These are phyloP conservation scores for Fraxinus baroniana DNA, from an alignment of 305 asterid species.

Conservation along the genomic window DNA sequence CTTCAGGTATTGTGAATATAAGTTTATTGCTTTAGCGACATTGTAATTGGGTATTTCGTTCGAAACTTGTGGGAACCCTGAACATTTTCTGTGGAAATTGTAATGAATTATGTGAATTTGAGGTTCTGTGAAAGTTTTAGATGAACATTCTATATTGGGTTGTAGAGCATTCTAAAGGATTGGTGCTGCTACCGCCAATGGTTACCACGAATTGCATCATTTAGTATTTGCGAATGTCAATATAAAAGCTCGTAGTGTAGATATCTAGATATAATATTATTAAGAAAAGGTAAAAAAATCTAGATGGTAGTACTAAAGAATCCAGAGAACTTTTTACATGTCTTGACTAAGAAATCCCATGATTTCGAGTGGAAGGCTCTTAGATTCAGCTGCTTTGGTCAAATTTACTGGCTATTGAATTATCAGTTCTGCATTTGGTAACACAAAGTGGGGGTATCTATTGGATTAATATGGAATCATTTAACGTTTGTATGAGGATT, in stretches of 20 bases:
- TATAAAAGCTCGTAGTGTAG: too few species aligned
- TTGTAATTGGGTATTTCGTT: neutral
- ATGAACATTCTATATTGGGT: too few species aligned
- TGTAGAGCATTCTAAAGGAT: too few species aligned
- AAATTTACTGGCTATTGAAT: neutral
- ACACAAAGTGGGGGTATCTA: neutral
- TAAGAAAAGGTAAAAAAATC: too few species aligned
- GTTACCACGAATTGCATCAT: too few species aligned
- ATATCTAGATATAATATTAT: too few species aligned
- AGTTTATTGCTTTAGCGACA: neutral
- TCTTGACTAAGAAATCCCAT: neutral
- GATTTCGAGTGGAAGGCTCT: neutral
- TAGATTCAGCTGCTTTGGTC: neutral
- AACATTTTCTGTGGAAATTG: neutral
- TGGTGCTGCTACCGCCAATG: too few species aligned
- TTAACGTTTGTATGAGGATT: too few species aligned
- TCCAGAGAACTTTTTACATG: neutral
- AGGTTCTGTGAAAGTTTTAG: too few species aligned
- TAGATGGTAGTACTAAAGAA: neutral
- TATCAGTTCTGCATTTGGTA: neutral
- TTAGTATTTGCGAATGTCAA: too few species aligned
- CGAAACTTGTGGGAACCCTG: neutral
- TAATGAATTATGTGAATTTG: too few species aligned
- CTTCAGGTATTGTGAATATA: constrained; percentile 61
- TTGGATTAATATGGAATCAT: too few species aligned